These are phyloP conservation scores for Mycena belliarum DNA, from an alignment of 768 basidiomycete genomes.

Conservation along the genomic window DNA sequence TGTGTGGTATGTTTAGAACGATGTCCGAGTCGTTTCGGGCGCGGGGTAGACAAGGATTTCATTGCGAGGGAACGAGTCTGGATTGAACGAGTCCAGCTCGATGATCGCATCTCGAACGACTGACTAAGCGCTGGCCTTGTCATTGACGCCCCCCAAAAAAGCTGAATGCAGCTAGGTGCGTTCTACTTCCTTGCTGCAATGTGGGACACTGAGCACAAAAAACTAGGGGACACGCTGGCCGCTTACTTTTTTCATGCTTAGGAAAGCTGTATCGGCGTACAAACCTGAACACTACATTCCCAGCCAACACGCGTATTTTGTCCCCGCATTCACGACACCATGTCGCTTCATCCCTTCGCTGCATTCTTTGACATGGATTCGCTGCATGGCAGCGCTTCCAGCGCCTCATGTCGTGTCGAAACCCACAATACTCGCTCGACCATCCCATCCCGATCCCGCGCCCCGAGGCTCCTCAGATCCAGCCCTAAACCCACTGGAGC, in stretches of 20 bases:
- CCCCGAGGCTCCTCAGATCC: no score
- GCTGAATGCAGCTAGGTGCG: not conserved
- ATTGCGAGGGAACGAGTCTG: no score
- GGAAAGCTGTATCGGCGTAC: conserved; percentile 56
- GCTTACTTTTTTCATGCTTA: conserved; percentile 64
- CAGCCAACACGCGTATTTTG: not conserved
- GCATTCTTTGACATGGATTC: conserved; percentile 22
- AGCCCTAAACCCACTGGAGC: not conserved
- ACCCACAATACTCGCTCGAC: conserved; percentile 5
- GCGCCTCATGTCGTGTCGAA: not conserved
- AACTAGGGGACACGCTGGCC: not conserved
- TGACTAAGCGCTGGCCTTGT: no score
- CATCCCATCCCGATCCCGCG: not conserved
- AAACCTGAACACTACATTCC: conserved; percentile 32
- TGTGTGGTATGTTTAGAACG: not conserved
- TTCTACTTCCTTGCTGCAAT: not conserved
- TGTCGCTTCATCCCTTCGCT: conserved; percentile 22
- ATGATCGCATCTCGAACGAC: no score
- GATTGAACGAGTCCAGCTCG: no score
- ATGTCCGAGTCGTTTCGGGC: no score
- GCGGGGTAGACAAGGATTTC: no score
- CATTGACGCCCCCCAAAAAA: no score
- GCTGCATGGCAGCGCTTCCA: not conserved
- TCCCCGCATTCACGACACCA: conserved; percentile 14
- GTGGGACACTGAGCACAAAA: not conserved